phyloP scores from a whole-genome alignment of 257 asterid species.

The Solanum raphanifolium region DNA sequence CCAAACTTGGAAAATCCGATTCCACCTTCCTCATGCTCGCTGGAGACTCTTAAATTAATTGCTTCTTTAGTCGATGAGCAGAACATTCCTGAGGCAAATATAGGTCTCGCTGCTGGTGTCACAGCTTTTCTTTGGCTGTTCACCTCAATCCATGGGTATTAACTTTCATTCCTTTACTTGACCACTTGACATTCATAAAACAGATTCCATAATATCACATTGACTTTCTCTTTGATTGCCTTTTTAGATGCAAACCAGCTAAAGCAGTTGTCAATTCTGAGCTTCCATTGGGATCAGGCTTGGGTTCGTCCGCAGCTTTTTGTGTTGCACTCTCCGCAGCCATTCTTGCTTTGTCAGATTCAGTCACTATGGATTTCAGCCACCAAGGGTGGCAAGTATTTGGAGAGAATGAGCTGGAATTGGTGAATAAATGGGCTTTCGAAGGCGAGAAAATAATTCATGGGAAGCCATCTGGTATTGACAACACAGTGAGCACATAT shows the following conservation, averaged over 20 bases:
- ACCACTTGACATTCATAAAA: neutral
- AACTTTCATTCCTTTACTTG: neutral
- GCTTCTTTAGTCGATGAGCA: slow-evolving; percentile 66
- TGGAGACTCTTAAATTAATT: slow-evolving; percentile 60
- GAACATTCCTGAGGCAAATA: slow-evolving; percentile 53
- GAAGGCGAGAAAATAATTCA: slow-evolving; percentile 95
- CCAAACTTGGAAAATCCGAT: slow-evolving; percentile 39
- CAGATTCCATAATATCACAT: neutral
- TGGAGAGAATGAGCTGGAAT: slow-evolving; percentile 62
- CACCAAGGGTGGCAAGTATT: slow-evolving; percentile 88
- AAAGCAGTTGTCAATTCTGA: slow-evolving; percentile 70
- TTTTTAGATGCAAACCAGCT: slow-evolving; percentile 76
- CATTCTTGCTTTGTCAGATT: slow-evolving; percentile 67
- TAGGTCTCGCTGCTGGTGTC: slow-evolving; percentile 68
- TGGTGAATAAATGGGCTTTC: slow-evolving; percentile 92
- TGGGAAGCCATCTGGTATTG: slow-evolving; percentile 98
- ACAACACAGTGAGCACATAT: slow-evolving; percentile 93
- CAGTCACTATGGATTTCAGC: slow-evolving; percentile 48
- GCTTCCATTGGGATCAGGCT: slow-evolving; percentile 93
- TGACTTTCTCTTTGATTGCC: slow-evolving; percentile 8
- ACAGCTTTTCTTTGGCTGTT: slow-evolving; percentile 90
- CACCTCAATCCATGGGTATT: slow-evolving; percentile 75
- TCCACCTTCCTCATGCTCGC: slow-evolving; percentile 67
- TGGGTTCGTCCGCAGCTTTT: slow-evolving; percentile 96
- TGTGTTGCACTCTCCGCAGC: slow-evolving; percentile 90